Percentiles rank a stretch among this genome's conserved stretches.
Evolutionary conservation across 2,329 filamentous ascomycete genomes (phyloP).

Genomic region (Ophioceras dolichostomum): DNA sequence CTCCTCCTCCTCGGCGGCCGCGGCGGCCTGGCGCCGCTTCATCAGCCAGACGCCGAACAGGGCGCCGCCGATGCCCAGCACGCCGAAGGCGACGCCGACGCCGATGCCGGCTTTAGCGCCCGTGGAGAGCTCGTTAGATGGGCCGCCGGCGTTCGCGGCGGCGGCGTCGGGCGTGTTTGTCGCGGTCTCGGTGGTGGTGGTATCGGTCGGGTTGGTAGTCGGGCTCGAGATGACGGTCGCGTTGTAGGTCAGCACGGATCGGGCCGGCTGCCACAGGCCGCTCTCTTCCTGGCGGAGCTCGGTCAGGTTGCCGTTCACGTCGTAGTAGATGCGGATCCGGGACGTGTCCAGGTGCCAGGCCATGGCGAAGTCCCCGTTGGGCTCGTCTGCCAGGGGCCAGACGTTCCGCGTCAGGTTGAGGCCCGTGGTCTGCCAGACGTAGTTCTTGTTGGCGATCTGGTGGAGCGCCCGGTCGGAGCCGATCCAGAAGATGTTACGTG

Average conservation of each 20-base stretch:
- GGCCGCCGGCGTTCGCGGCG: not conserved
- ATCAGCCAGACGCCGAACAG: slow-evolving; percentile 14
- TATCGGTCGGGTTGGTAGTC: too few relatives aligned
- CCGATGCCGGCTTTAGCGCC: slow-evolving; percentile 22
- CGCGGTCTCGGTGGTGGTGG: too few relatives aligned
- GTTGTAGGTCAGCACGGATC: slow-evolving; percentile 13
- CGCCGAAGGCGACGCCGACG: slow-evolving; percentile 20
- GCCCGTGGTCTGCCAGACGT: slow-evolving; percentile 14
- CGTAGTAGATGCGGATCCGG: slow-evolving; percentile 21
- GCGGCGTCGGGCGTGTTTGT: slow-evolving; percentile 2
- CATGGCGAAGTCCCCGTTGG: slow-evolving; percentile 16
- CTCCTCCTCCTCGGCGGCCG: slow-evolving; percentile 5
- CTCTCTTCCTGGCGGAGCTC: slow-evolving; percentile 14
- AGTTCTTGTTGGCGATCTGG: slow-evolving; percentile 14
- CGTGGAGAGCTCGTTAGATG: slow-evolving; percentile 14
- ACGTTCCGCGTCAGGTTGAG: slow-evolving; percentile 10
- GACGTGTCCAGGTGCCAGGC: slow-evolving; percentile 12
- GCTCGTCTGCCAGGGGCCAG: slow-evolving; percentile 19
- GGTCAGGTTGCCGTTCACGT: slow-evolving; percentile 16
- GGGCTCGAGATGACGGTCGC: too few relatives aligned
- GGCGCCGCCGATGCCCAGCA: slow-evolving; percentile 16
- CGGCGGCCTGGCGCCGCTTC: slow-evolving; percentile 11
- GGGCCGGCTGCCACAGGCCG: slow-evolving; percentile 15
- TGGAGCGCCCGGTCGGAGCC: slow-evolving; percentile 22
- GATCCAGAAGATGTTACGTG: slow-evolving; percentile 22